These are phyloP conservation scores for Cyberlindnera maritima DNA, from an alignment of 805 yeast species.

Conservation along the genomic window DNA sequence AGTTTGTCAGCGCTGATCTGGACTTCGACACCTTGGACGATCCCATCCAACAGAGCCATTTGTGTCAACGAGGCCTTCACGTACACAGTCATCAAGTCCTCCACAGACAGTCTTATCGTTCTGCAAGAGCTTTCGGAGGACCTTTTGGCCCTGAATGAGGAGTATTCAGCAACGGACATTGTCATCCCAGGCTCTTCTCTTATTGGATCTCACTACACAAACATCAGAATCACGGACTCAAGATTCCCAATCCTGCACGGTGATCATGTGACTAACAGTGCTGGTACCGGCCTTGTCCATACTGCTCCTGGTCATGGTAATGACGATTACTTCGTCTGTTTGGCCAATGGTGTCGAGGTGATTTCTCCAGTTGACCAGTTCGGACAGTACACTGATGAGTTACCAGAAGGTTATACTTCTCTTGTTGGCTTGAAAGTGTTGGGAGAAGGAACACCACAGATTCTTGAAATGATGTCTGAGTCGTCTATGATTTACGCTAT, in stretches of 20 bases:
- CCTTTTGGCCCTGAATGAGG: slow-evolving; percentile 33
- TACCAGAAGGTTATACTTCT: slow-evolving; percentile 46
- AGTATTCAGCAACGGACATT: slow-evolving; percentile 22
- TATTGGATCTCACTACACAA: slow-evolving; percentile 44
- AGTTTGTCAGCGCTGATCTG: slow-evolving; percentile 58
- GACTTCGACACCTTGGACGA: slow-evolving; percentile 99
- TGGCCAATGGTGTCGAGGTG: slow-evolving; percentile 51
- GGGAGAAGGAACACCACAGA: slow-evolving; percentile 48
- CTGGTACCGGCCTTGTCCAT: slow-evolving; percentile 96
- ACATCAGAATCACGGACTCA: slow-evolving; percentile 45
- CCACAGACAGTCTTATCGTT: slow-evolving; percentile 51
- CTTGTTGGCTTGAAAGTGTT: slow-evolving; percentile 61
- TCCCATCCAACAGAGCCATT: slow-evolving; percentile 83
- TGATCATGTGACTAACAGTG: slow-evolving; percentile 69
- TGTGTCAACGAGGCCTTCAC: slow-evolving; percentile 58
- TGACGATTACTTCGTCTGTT: slow-evolving; percentile 82
- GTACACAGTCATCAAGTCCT: slow-evolving; percentile 49
- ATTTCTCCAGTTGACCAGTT: slow-evolving; percentile 76
- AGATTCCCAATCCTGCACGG: slow-evolving; percentile 69
- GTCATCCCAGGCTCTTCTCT: slow-evolving; percentile 43
- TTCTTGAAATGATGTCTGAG: slow-evolving; percentile 44
- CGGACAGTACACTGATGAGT: slow-evolving; percentile 61
- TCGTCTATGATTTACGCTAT: slow-evolving; percentile 46
- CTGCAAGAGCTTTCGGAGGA: slow-evolving; percentile 46
- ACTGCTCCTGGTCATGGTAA: slow-evolving; percentile 98